Evolutionary conservation across 108 stramenopile genomes (phyloP), one percentile per base, ranked within the genome.

Genomic region (Skeletonema grethae): DNA sequence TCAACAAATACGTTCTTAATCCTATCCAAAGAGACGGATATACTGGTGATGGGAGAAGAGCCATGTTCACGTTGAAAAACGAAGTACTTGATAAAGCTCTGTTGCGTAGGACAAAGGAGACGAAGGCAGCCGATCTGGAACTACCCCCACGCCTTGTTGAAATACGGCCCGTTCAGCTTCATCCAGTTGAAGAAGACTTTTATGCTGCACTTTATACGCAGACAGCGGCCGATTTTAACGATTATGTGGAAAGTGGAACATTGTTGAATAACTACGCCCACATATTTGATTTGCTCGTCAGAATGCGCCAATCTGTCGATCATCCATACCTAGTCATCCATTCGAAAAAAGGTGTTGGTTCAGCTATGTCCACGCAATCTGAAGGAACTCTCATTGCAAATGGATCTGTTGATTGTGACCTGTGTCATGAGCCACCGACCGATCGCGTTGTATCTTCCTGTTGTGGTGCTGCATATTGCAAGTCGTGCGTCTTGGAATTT

Each of bases 191-290:
- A 73, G 91, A 97, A 74, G 99, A 99, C 82, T 99, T 99, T 68
- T 99, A 99, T 84, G 32, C 60, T 25, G 78, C 96, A 1, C 82
- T 99, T 41, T 99, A 99, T 88, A 99, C 95, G 25, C 94, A 98
- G 64, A 94, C 96, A 5, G 90, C 93, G 67, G 84, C 91, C n/a
- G 88, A 89, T 20, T 99, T 99, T 74, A 83, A 97, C 81, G 95
- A 96, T 65, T 99, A 98, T 72, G 93, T 97, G 18, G 73, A 77
- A 18, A 77, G 81, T 22, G 98, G 98, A 10, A 98, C 98, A 12
- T 74, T 99, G 7, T 80, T 98, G 64, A 97, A 99, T 88, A 99
- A 99, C 81, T 99, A 99, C 77, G 98, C 98, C 8, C 97, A 98
- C 80, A 97, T 98, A 22, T 99, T 99, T 82, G 86, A 89, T 70